Conservation (phyloP, 1,284 basidiomycete genomes). For the Inonotus hispidus region DNA sequence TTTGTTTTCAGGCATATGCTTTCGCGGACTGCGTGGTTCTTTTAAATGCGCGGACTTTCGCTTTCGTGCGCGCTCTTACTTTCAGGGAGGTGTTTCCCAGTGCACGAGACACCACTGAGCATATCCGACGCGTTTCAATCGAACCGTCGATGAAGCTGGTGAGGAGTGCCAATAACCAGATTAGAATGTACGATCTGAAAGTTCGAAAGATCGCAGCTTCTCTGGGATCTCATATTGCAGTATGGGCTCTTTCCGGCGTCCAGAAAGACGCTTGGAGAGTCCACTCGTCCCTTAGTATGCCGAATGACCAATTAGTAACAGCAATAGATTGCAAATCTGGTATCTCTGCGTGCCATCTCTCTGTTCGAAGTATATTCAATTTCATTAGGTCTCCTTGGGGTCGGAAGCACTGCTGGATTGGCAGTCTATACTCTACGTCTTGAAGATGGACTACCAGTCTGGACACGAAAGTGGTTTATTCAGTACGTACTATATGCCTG, state of each 20-base stretch:
- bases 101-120: slow-evolving; percentile 36
- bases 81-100: slow-evolving; percentile 76
- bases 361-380: slow-evolving; percentile 19
- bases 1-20: slow-evolving; percentile 51
- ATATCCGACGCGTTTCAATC: slow-evolving; percentile 57
- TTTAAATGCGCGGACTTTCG: slow-evolving; percentile 57
- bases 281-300: slow-evolving; percentile 69
- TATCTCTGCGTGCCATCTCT: slow-evolving; percentile 25
- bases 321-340: slow-evolving; percentile 68
- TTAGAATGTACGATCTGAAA: slow-evolving; percentile 5
- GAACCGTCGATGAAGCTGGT: slow-evolving; percentile 76
- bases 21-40: slow-evolving; percentile 64
- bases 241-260: slow-evolving; percentile 66
- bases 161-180: slow-evolving; percentile 28
- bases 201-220: slow-evolving; percentile 60
- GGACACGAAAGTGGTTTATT: slow-evolving; percentile 69
- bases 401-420: slow-evolving; percentile 52
- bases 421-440: slow-evolving; percentile 69
- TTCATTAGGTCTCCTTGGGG: slow-evolving; percentile 59
- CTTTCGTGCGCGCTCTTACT: slow-evolving; percentile 58
- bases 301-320: slow-evolving; percentile 47
- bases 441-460: slow-evolving; percentile 74
- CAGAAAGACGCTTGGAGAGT: slow-evolving; percentile 63
- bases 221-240: slow-evolving; percentile 57
- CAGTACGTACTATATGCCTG: slow-evolving; percentile 37